phyloP scores from a whole-genome alignment of 306 rosid genomes.

The Dryas drummondii region DNA sequence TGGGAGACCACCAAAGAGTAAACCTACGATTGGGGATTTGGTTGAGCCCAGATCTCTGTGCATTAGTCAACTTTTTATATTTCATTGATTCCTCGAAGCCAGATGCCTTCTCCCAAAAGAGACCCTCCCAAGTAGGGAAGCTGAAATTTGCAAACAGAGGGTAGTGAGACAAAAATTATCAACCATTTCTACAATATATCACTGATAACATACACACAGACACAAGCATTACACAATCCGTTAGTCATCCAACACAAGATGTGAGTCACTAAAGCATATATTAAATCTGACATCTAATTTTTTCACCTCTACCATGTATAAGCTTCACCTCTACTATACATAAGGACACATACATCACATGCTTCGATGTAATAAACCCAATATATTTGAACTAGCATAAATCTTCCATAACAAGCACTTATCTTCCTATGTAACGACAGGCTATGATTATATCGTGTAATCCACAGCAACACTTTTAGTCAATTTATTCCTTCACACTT shows the following conservation, averaged over 20 bases:
- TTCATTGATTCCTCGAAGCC: conserved; percentile 99
- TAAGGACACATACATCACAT: neutral
- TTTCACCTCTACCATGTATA: neutral
- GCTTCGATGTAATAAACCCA: neutral
- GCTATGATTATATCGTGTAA: neutral
- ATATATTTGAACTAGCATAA: neutral
- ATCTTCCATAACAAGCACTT: too few relatives aligned
- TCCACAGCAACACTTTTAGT: neutral
- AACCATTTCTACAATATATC: neutral
- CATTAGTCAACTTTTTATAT: conserved; percentile 97
- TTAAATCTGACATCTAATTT: neutral
- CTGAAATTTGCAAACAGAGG: conserved; percentile 41
- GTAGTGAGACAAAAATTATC: conserved; percentile 4
- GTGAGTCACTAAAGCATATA: neutral
- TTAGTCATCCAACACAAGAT: too few relatives aligned
- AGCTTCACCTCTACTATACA: neutral
- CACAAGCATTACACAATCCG: too few relatives aligned
- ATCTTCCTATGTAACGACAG: neutral
- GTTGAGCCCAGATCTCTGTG: conserved; percentile 99
- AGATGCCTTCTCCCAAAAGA: conserved; percentile 99
- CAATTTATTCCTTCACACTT: neutral
- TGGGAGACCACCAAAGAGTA: conserved; percentile 99
- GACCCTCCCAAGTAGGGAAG: conserved; percentile 98
- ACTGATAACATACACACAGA: neutral
- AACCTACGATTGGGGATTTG: conserved; percentile 99